Evolutionary conservation across 176 grass and related monocot genomes (phyloP).

Genomic region (Zizania latifolia): DNA sequence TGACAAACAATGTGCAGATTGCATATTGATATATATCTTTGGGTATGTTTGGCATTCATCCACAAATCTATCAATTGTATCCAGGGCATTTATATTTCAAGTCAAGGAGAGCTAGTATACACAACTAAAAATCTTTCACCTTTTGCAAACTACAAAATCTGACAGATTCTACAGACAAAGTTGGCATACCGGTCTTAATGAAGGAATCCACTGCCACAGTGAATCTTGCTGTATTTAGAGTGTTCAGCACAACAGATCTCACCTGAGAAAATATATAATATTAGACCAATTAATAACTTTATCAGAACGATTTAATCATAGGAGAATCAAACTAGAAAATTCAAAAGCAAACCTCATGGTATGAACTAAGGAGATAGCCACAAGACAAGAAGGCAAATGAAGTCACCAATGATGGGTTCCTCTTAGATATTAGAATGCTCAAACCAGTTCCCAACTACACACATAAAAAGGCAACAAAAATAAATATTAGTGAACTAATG

Average conservation of each 20-base stretch:
- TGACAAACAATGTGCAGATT: neutral
- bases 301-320: neutral
- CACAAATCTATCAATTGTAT: conserved; percentile 11
- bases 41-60: neutral
- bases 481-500: neutral
- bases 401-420: conserved; percentile 80
- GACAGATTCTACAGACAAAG: neutral
- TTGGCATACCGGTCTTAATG: conserved; percentile 81
- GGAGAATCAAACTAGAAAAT: conserved; percentile 8
- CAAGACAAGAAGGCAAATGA: conserved; percentile 83
- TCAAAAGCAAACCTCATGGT: conserved; percentile 72
- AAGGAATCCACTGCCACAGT: conserved; percentile 97
- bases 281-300: conserved; percentile 1
- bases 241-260: conserved; percentile 92
- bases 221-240: conserved; percentile 90
- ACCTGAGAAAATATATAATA: conserved; percentile 57
- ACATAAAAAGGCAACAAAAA: conserved; percentile 14
- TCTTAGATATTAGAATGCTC: conserved; percentile 96
- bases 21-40: neutral
- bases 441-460: conserved; percentile 87
- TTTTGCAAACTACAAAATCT: neutral
- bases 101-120: neutral
- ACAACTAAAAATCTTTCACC: neutral
- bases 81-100: conserved; percentile 5
- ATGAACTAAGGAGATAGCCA: conserved; percentile 91